Conservation (phyloP, 768 basidiomycete species). For the Cubamyces sp. region DNA sequence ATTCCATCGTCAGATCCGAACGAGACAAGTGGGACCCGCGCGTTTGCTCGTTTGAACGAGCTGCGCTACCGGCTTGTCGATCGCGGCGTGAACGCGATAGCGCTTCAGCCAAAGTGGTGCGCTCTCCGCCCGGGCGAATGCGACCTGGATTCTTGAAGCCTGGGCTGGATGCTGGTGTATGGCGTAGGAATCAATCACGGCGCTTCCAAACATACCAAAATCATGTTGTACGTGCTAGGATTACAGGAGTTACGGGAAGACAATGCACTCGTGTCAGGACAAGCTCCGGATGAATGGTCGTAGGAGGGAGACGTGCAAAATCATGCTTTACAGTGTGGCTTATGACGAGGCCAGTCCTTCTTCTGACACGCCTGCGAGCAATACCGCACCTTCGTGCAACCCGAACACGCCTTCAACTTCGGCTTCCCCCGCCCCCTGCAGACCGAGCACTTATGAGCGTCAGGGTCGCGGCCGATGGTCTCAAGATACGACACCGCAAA, state of each 20-base stretch:
- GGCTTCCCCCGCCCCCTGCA: conserved; percentile 39
- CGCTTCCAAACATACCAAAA: too few species aligned
- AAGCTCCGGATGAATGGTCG: not conserved
- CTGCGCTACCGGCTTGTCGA: conserved; percentile 61
- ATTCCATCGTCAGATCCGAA: conserved; percentile 10
- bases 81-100: conserved; percentile 61
- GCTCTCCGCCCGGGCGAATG: conserved; percentile 63
- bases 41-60: conserved; percentile 69
- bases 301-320: not conserved
- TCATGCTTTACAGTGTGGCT: conserved; percentile 36
- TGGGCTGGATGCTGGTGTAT: not conserved
- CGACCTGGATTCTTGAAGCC: conserved; percentile 42
- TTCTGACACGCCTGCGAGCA: conserved; percentile 51
- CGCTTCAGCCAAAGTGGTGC: conserved; percentile 76
- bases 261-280: too few species aligned
- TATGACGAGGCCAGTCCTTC: conserved; percentile 52
- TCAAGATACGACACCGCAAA: conserved; percentile 57
- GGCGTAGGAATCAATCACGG: too few species aligned
- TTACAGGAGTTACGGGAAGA: too few species aligned
- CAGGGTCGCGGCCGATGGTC: conserved; percentile 32
- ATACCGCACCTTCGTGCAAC: conserved; percentile 46
- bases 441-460: conserved; percentile 32
- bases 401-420: conserved; percentile 39
- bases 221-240: not conserved
- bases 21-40: conserved; percentile 37